Evolutionary conservation across 169 alveolate species (phyloP).

Genomic region (Cryptosporidium viatorum): DNA sequence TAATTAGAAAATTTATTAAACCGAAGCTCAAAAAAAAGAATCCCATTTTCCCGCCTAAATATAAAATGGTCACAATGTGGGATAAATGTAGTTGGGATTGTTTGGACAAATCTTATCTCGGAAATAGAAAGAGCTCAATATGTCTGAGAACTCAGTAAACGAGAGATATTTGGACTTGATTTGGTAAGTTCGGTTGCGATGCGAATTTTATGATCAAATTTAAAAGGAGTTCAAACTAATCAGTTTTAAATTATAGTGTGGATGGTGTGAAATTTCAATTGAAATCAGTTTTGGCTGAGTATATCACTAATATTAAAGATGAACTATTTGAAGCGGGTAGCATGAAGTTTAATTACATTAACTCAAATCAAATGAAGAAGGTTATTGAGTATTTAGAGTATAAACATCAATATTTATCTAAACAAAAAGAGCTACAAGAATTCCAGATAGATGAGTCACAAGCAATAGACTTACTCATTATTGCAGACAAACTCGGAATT

Average conservation of each 20-base stretch:
- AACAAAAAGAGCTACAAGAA: not conserved
- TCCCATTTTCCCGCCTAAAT: not conserved
- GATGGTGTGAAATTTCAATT: slow-evolving; percentile 25
- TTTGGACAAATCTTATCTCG: not conserved
- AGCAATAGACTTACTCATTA: slow-evolving; percentile 46
- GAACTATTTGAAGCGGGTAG: not conserved
- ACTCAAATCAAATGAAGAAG: slow-evolving; percentile 47
- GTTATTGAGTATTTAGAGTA: slow-evolving; percentile 56
- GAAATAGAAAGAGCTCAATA: not conserved
- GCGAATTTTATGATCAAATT: not conserved
- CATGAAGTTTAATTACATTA: slow-evolving; percentile 43
- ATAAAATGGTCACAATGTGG: not conserved
- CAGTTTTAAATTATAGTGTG: not conserved
- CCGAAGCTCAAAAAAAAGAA: not conserved
- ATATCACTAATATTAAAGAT: slow-evolving; percentile 33
- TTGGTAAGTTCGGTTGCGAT: slow-evolving; percentile 16
- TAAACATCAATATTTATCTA: slow-evolving; percentile 8
- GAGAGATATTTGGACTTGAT: slow-evolving; percentile 16
- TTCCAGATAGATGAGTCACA: slow-evolving; percentile 28
- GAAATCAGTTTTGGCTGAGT: not conserved
- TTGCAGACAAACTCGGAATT: slow-evolving; percentile 67
- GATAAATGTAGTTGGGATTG: not conserved
- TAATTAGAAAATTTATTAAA: no score
- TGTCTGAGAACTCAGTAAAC: not conserved
- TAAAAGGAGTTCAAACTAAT: not conserved